These are phyloP conservation scores for Mycena sanguinolenta DNA, from an alignment of 768 basidiomycete genomes.

Conservation along the genomic window DNA sequence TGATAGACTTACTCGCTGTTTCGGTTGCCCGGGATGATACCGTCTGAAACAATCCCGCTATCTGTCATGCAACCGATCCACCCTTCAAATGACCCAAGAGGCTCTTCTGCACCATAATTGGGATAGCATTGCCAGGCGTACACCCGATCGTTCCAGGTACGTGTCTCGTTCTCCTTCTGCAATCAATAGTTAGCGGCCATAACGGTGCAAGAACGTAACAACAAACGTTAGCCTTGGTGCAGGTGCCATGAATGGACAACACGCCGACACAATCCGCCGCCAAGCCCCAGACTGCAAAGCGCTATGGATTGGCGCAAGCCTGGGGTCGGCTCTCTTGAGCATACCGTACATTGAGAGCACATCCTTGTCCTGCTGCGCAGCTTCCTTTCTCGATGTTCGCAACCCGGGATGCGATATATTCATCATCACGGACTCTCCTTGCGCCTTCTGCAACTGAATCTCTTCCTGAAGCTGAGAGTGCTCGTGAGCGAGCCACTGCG, in stretches of 20 bases:
- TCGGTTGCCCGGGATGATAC: slow-evolving; percentile 94
- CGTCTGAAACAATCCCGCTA: slow-evolving; percentile 94
- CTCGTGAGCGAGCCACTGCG: slow-evolving; percentile 94
- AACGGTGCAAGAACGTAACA: background rate
- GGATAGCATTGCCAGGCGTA: slow-evolving; percentile 94
- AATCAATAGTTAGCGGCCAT: slow-evolving; percentile 30
- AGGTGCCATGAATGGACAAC: slow-evolving; percentile 90
- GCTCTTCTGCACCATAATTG: slow-evolving; percentile 97
- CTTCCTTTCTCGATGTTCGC: slow-evolving; percentile 92
- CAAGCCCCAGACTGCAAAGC: slow-evolving; percentile 98
- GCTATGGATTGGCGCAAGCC: slow-evolving; percentile 91
- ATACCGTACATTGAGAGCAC: slow-evolving; percentile 95
- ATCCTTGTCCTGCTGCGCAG: slow-evolving; percentile 91
- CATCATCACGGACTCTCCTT: slow-evolving; percentile 67
- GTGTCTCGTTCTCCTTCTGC: slow-evolving; percentile 96
- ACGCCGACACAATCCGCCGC: slow-evolving; percentile 93
- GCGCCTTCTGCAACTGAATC: slow-evolving; percentile 68
- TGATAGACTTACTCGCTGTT: slow-evolving; percentile 87
- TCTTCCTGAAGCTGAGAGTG: slow-evolving; percentile 88
- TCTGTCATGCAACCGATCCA: slow-evolving; percentile 98
- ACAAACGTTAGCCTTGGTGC: slow-evolving; percentile 84
- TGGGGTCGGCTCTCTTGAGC: slow-evolving; percentile 89
- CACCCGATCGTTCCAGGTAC: slow-evolving; percentile 95
- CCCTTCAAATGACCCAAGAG: slow-evolving; percentile 98
- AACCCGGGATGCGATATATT: slow-evolving; percentile 82